Percentiles rank a stretch among this genome's conserved stretches.
Evolutionary conservation across 83 land plant genomes (phyloP).

Genomic region (Picea abies): DNA sequence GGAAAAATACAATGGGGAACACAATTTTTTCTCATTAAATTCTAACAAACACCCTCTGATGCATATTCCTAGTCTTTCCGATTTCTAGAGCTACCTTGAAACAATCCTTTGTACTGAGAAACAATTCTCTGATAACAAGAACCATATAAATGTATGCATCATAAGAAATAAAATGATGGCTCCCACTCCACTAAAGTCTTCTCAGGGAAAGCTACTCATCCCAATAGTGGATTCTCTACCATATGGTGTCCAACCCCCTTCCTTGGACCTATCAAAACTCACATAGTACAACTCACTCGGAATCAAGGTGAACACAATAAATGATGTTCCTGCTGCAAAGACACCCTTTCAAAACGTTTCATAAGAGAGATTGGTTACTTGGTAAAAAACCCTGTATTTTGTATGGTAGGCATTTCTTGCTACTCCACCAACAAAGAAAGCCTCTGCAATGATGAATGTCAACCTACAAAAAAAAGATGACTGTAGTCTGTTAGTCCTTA

Average conservation of each 20-base stretch:
- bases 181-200: neutral
- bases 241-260: conserved; percentile 19
- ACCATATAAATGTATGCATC: too few species aligned
- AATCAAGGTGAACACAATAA: conserved; percentile 71
- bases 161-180: too few species aligned
- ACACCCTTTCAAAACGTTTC: conserved; percentile 72
- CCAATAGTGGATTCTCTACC: conserved; percentile 16
- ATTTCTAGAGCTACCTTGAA: too few species aligned
- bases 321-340: conserved; percentile 86
- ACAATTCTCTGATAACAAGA: too few species aligned
- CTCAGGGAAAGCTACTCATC: neutral
- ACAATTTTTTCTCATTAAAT: too few species aligned
- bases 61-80: too few species aligned
- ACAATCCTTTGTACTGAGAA: too few species aligned
- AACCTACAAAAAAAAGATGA: conserved; percentile 33
- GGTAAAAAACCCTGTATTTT: conserved; percentile 31
- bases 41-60: too few species aligned
- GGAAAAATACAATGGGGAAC: too few species aligned
- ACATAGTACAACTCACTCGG: conserved; percentile 66
- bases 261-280: conserved; percentile 47
- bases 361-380: conserved; percentile 38
- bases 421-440: conserved; percentile 76
- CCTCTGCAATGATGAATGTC: conserved; percentile 39
- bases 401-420: conserved; percentile 20
- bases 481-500: conserved; percentile 5